Conservation (phyloP, 2,329 filamentous ascomycete genomes). For the Diaporthe citri region DNA sequence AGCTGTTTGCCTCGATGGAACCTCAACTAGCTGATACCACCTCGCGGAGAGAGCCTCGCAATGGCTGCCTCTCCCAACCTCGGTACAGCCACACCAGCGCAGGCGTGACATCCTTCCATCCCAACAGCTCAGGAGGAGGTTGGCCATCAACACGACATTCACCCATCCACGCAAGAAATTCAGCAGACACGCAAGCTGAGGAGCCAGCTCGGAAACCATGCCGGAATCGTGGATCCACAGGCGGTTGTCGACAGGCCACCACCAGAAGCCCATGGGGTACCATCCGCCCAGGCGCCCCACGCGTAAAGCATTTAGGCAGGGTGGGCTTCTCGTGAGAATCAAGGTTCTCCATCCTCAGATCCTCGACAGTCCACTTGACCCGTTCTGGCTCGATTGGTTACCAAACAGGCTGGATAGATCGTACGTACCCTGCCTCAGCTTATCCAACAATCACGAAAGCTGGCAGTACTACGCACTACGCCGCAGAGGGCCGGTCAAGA, state of each 20-base stretch:
- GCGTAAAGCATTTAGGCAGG: slow-evolving; percentile 31
- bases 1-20: neutral
- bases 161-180: neutral
- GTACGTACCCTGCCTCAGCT: slow-evolving; percentile 13
- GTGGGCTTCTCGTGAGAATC: slow-evolving; percentile 27
- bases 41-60: neutral
- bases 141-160: slow-evolving; percentile 14
- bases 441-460: neutral
- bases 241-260: slow-evolving; percentile 25
- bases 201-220: slow-evolving; percentile 17
- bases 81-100: neutral
- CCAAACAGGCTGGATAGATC: slow-evolving; percentile 3
- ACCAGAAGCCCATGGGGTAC: slow-evolving; percentile 29
- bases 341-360: slow-evolving; percentile 34
- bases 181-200: slow-evolving; percentile 6
- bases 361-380: slow-evolving; percentile 30
- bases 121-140: slow-evolving; percentile 18
- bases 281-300: slow-evolving; percentile 31
- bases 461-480: slow-evolving; percentile 2
- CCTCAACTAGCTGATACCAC: slow-evolving; percentile 5
- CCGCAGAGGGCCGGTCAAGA: slow-evolving; percentile 15
- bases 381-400: slow-evolving; percentile 18
- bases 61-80: slow-evolving; percentile 5
- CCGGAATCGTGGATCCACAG: slow-evolving; percentile 29
- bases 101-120: slow-evolving; percentile 1